Base-by-base conservation (phyloP, 352 stramenopile species). In the Phytophthora sansomeana region DNA sequence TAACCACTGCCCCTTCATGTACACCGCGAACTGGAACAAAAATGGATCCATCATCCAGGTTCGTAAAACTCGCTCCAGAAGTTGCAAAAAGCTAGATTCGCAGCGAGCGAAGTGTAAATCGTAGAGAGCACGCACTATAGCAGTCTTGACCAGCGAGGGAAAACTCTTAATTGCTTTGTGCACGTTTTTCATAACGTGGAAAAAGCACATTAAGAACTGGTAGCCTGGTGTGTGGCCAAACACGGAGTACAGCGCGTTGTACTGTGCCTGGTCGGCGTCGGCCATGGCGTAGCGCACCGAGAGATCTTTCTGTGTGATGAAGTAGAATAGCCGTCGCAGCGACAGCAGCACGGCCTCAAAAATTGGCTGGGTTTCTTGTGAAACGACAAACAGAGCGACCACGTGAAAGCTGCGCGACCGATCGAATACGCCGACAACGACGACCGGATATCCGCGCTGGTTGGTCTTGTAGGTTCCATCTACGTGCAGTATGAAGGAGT, bases 161-260 rank as follows among this genome's bases (percentile, higher is more conserved):
- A 68, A 60, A 1, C 14, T 6, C 5, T 39, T 42, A 13, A 32
- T 62, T 1, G 17, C 17, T 32, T 69, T 39, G 4, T 64, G 26
- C 24, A 67, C 39, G 5, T 69, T 69, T 13, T 48, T 41, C 10
- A 67, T 51, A 0, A 69, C 47, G 42, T 74, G 58, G 29, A 63
- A 67, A 41, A 67, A 69, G 24, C 58, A 73, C 65, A 73, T 68
- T n/a, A n/a, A n/a, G n/a, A n/a, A n/a, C n/a, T n/a, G n/a, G n/a
- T n/a, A n/a, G n/a, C n/a, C n/a, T n/a, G n/a, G n/a, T n/a, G n/a
- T n/a, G n/a, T n/a, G n/a, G n/a, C n/a, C n/a, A n/a, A n/a, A n/a
- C n/a, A n/a, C n/a, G n/a, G n/a, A n/a, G n/a, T n/a, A n/a, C n/a
- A n/a, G n/a, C n/a, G n/a, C n/a, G n/a, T n/a, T n/a, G n/a, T n/a